Conservation (phyloP, 495 filamentous ascomycete genomes). For the Tuber brumale region DNA sequence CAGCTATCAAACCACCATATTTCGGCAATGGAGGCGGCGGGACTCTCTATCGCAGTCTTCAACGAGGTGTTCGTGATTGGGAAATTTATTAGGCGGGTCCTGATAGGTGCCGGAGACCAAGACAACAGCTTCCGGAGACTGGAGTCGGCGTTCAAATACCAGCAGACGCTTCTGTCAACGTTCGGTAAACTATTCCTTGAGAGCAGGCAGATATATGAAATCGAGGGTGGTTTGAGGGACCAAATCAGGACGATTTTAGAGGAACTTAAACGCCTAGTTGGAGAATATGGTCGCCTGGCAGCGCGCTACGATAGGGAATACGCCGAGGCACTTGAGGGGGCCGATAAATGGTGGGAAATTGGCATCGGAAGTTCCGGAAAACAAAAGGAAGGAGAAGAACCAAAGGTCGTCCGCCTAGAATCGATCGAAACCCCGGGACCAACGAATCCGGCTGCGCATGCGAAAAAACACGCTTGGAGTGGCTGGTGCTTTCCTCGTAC, state of each 20-base stretch:
- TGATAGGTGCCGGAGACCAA: constrained; percentile 6
- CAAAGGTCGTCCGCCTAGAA: not conserved
- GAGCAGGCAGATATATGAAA: constrained; percentile 9
- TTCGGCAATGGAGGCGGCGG: constrained; percentile 9
- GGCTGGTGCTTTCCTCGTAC: not conserved
- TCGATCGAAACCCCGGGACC: not conserved
- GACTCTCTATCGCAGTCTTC: constrained; percentile 13
- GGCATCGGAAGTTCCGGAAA: not conserved
- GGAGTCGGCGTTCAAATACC: constrained; percentile 11
- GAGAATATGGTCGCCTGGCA: constrained; percentile 9
- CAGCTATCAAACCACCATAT: not conserved
- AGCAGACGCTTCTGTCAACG: constrained; percentile 6
- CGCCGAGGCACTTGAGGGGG: not conserved
- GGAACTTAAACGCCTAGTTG: constrained; percentile 13
- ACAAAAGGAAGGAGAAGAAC: not conserved
- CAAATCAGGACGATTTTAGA: constrained; percentile 14
- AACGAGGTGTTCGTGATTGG: constrained; percentile 14
- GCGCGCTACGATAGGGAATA: constrained; percentile 11
- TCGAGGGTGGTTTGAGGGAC: constrained; percentile 8
- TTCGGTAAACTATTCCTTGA: constrained; percentile 19
- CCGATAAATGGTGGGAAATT: constrained; percentile 7
- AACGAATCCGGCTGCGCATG: not conserved
- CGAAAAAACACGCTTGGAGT: not conserved
- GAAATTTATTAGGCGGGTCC: constrained; percentile 11
- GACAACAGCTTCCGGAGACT: constrained; percentile 7